Evolutionary conservation across 1,284 basidiomycete genomes (phyloP), one percentile per base, ranked within the genome.

Genomic region (Amylostereum chailletii): DNA sequence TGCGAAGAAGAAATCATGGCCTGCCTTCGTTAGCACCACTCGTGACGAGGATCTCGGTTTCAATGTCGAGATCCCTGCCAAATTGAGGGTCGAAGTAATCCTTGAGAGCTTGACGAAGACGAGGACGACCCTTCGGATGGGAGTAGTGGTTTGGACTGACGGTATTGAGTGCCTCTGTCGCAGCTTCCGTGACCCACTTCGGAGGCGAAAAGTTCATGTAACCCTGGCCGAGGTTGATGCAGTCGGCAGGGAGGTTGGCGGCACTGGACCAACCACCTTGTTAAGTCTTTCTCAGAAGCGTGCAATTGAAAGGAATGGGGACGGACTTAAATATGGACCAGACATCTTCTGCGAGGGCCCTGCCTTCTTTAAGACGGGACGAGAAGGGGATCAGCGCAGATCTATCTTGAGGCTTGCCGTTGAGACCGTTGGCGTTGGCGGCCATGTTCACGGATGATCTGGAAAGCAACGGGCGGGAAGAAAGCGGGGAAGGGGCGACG

Each of bases 1-100:
- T 47, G 45, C 40, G 30, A 26, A 38, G 26, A 27, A 19, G 26
- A 32, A 51, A 33, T 33, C 3, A 27, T 30, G 32, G 58, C 69
- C 55, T 55, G 87, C 92, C 93, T 77, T 94, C 89, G 64, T 96
- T 99, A 2, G 94, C 94, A 41, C 96, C 96, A 53, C 94, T 93
- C 0, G 94, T 95, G 40, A 99, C 86, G 37, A 94, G 72, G 45
- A 99, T 93, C 65, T 99, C 94, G 0, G 79, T 77, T 58, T 97
- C 91, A 6, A 86, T 74, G 60, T 94, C 82, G 31, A 99, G 75
- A 11, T 83, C 73, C 48, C 89, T 76, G 5, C 79, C 75, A 49
- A 94, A 77, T 54, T 81, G 76, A 5, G 83, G 72, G 39, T 81
- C 77, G 64, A 93, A 94, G 64, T 86, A 83, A 9, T 77, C 71